These are phyloP conservation scores for Hysterium pulicare DNA, from an alignment of 2,329 filamentous ascomycete genomes.

Conservation along the genomic window DNA sequence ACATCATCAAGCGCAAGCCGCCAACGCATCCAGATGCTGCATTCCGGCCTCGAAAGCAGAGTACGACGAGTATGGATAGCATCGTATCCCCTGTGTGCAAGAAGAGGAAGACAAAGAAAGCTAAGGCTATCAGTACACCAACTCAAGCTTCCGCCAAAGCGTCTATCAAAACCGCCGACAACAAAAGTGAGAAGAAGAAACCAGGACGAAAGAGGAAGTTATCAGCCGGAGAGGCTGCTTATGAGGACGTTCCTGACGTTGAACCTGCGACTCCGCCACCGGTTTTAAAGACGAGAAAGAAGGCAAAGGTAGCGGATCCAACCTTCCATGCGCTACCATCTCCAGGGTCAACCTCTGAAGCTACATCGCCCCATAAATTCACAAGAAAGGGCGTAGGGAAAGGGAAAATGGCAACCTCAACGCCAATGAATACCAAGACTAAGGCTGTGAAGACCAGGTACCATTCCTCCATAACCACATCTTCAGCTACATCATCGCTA, in stretches of 20 bases:
- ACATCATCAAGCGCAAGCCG: neutral
- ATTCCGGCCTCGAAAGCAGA: neutral
- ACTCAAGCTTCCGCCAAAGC: neutral
- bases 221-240: neutral
- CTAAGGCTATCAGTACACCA: neutral
- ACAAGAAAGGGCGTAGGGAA: no score
- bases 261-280: conserved; percentile 69
- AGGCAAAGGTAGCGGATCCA: no score
- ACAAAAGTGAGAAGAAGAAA: neutral
- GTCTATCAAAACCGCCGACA: neutral
- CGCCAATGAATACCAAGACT: no score
- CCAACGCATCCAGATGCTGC: neutral
- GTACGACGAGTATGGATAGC: neutral
- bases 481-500: no score
- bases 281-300: neutral
- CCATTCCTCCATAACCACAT: no score
- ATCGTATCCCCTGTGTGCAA: neutral
- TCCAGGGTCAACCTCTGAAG: no score
- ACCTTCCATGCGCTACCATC: no score
- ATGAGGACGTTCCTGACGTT: conserved; percentile 31
- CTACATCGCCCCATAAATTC: no score
- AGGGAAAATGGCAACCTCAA: no score
- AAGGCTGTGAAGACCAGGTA: no score
- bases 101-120: neutral
- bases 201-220: neutral